Evolutionary conservation across 345 rosid genomes (phyloP), one percentile per base, ranked within the genome.

Genomic region (Linum usitatissimum): DNA sequence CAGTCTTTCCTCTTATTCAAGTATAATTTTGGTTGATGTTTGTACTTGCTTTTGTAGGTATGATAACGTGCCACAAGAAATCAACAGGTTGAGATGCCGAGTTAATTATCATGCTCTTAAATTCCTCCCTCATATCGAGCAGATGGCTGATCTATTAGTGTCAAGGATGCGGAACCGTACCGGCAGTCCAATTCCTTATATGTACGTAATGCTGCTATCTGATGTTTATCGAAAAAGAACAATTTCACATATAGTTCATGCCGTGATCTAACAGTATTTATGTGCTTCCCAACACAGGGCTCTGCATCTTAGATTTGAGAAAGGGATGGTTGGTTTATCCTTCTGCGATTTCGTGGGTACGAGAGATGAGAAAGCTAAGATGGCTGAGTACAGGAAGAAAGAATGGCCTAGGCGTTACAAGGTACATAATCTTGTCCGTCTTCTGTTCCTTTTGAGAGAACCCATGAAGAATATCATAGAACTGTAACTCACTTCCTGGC

Each of bases 391-490:
- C 70, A 78, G 99, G 66, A 76, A 94, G 71, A 94, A 90, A 73
- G 97, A 94, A 75, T 94, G 99, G 99, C 99, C 99, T 66, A 78
- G 99, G 55, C 93, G 99, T 34, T 94, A 80, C 65, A 88, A 90
- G 97, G 99, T 90, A 79, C 76, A 59, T 3, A 4, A 48, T 38
- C 34, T 56, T 40, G 1, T 12, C 13, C 51, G 15, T 45, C 14
- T 45, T 9, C 34, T 28, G 45, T 75, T 64, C 62, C 40, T 40
- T 53, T n/a, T 45, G 20, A 64, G 61, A 30, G 64, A 62, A 38
- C 57, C 67, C 34, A 57, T 30, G 57, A 58, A 31, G 57, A 58
- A 31, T 53, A 28, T 13, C 17, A 13, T 12, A 9, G 58, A 51
- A 75, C 17, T 18, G 34, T 58, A 10, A 48, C 78, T 38, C 45